A percentile compares a stretch with the other conserved stretches of the same genome.
phyloP scores from a whole-genome alignment of 768 basidiomycete genomes.

The Russula dissimulans region DNA sequence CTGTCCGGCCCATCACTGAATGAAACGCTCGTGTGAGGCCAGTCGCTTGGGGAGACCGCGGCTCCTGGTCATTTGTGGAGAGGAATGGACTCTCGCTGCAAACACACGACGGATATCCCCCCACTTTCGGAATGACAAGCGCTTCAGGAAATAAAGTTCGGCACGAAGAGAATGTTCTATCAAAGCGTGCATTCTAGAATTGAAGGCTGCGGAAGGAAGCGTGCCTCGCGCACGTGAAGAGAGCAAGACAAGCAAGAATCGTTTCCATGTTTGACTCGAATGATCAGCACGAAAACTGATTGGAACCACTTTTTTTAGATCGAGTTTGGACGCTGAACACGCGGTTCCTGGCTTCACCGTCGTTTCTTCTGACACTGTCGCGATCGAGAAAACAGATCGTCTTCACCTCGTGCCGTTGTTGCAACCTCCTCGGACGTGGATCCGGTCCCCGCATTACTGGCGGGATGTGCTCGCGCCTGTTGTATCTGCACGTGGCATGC shows the following conservation, averaged over 20 bases:
- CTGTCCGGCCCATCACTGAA: not conserved
- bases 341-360: not conserved
- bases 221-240: not conserved
- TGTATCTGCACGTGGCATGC: not conserved
- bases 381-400: not conserved
- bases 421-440: not conserved
- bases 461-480: not conserved
- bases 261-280: not conserved
- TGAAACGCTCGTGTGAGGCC: not conserved
- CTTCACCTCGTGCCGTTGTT: not conserved
- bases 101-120: not conserved
- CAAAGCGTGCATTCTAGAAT: not conserved
- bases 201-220: not conserved
- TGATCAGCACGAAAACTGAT: not conserved
- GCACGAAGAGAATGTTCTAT: not conserved
- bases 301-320: not conserved
- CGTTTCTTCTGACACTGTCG: not conserved
- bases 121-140: not conserved
- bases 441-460: not conserved
- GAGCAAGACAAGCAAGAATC: no score
- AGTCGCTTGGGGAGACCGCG: not conserved
- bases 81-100: not conserved
- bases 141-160: not conserved
- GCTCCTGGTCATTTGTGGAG: not conserved
- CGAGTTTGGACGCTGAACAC: not conserved